Percentiles rank a stretch among this genome's conserved stretches.
phyloP scores from a whole-genome alignment of 2,329 filamentous ascomycete species.

The Trichocomaceae sp. region DNA sequence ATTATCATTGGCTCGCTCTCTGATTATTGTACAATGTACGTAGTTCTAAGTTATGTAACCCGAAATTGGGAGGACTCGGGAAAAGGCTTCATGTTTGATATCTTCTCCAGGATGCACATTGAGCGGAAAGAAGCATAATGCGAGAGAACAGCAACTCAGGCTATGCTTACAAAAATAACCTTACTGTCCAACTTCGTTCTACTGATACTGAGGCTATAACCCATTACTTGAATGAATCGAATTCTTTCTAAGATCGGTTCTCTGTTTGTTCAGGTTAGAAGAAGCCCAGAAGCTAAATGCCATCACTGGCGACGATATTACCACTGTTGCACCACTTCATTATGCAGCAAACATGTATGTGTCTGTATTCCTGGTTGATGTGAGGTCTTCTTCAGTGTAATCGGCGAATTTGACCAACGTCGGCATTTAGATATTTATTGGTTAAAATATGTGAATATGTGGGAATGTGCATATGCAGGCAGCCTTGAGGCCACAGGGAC shows the following conservation, averaged over 20 bases:
- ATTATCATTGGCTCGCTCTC: not conserved
- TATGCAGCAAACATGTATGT: not conserved
- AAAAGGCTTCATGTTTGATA: not conserved
- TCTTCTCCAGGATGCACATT: not conserved
- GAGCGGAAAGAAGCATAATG: not conserved
- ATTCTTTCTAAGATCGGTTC: not conserved
- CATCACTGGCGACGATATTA: not conserved
- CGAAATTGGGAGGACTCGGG: too few relatives aligned
- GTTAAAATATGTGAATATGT: not conserved
- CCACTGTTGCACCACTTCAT: not conserved
- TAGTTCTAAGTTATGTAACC: too few relatives aligned
- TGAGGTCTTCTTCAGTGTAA: not conserved
- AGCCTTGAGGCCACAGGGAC: conserved; percentile 1
- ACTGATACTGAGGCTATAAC: not conserved
- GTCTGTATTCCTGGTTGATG: not conserved
- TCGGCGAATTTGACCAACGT: conserved; percentile 7
- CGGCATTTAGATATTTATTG: not conserved
- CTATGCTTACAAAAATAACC: not conserved
- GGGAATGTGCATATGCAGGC: not conserved
- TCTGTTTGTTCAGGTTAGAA: not conserved
- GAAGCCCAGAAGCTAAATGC: not conserved
- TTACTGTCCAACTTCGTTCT: not conserved
- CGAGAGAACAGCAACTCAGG: not conserved
- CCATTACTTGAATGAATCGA: not conserved
- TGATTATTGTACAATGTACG: too few relatives aligned